A percentile compares a stretch with the other conserved stretches of the same genome.
Conservation (phyloP, 2,329 filamentous ascomycete genomes). For the Chrysoporthe deuterocubensis region DNA sequence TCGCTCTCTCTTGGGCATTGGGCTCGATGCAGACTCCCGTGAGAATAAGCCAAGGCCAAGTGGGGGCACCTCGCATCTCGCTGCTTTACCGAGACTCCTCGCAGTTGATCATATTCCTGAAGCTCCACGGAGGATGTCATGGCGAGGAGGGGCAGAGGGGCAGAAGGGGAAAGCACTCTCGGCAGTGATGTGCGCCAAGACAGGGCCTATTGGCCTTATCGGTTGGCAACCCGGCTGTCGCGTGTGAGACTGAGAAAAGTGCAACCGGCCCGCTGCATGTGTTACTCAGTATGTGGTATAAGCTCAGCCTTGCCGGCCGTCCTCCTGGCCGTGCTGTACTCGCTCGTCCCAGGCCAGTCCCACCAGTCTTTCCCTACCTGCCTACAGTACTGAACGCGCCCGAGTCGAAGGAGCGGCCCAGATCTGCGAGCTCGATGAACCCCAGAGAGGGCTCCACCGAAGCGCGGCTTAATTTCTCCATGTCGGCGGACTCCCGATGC, state of each 20-base stretch:
- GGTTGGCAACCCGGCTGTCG: background rate
- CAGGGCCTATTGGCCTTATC: background rate
- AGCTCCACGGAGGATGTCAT: constrained; percentile 2
- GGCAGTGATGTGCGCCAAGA: background rate
- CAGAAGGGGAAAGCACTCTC: background rate
- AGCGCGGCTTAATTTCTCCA: constrained; percentile 4
- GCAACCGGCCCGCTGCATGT: background rate
- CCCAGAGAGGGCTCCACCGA: background rate
- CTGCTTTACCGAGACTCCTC: background rate
- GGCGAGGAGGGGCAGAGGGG: background rate
- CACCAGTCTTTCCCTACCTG: background rate
- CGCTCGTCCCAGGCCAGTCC: background rate
- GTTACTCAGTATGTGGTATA: no score
- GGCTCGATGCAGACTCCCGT: constrained; percentile 4
- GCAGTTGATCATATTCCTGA: background rate
- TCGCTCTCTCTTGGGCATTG: background rate
- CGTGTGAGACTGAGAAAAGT: background rate
- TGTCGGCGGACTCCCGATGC: constrained; percentile 10
- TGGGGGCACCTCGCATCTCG: background rate
- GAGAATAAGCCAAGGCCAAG: background rate
- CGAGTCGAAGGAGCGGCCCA: background rate
- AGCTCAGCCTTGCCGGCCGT: background rate
- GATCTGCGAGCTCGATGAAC: background rate
- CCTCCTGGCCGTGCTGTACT: background rate
- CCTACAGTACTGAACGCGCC: background rate